Evolutionary conservation across 2,329 filamentous ascomycete genomes (phyloP).

Genomic region (Rasamsonia emersonii): DNA sequence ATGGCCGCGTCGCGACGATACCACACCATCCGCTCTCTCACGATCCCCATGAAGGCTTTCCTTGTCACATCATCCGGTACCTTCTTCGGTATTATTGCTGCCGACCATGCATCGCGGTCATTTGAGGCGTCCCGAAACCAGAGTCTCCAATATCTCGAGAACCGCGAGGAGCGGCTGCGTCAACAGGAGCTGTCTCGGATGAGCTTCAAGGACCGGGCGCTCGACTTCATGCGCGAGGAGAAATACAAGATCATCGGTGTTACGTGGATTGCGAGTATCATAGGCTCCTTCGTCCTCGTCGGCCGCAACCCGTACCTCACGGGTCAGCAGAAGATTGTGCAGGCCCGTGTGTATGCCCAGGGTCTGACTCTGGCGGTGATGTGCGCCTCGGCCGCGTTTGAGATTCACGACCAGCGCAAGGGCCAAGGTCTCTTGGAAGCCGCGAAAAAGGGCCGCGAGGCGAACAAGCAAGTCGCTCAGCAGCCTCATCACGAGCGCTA

Average conservation of each 20-base stretch:
- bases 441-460: conserved; percentile 65
- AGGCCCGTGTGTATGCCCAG: conserved; percentile 91
- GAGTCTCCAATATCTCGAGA: conserved; percentile 57
- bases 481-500: conserved; percentile 85
- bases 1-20: conserved; percentile 61
- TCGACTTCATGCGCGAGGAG: conserved; percentile 69
- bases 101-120: conserved; percentile 62
- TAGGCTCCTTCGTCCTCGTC: conserved; percentile 63
- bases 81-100: conserved; percentile 79
- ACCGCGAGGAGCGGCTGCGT: conserved; percentile 47
- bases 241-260: conserved; percentile 78
- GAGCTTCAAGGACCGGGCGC: conserved; percentile 49
- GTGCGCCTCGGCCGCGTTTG: conserved; percentile 72
- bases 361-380: conserved; percentile 78
- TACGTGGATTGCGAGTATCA: conserved; percentile 76
- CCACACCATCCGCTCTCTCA: conserved; percentile 69
- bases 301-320: conserved; percentile 67
- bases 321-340: conserved; percentile 78
- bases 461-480: conserved; percentile 73
- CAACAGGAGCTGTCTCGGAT: conserved; percentile 50
- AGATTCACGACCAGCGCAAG: conserved; percentile 67
- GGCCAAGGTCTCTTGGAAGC: conserved; percentile 44
- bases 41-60: conserved; percentile 84
- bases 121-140: conserved; percentile 67
- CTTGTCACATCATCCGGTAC: conserved; percentile 74